These are phyloP conservation scores for Neonectria coccinea DNA, from an alignment of 2,329 filamentous ascomycete genomes.

Conservation along the genomic window DNA sequence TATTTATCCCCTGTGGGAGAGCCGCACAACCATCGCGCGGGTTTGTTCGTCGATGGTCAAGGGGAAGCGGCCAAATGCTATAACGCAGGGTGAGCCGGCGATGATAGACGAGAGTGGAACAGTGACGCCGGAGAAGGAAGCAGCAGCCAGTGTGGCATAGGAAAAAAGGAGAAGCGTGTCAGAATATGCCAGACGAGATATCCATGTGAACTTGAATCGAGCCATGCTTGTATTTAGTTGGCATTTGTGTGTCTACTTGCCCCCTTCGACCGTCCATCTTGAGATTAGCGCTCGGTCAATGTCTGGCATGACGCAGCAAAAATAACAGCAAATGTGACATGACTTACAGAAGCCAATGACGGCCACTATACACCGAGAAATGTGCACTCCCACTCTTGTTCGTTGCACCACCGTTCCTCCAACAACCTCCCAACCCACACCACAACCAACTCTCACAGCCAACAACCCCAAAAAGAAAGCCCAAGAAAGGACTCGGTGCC, in stretches of 20 bases:
- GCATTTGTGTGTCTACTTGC: too few species aligned
- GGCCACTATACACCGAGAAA: too few species aligned
- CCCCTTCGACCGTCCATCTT: too few species aligned
- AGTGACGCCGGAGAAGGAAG: slow-evolving; percentile 25
- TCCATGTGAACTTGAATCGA: too few species aligned
- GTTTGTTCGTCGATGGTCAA: slow-evolving; percentile 26
- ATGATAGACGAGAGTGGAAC: slow-evolving; percentile 22
- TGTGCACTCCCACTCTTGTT: too few species aligned
- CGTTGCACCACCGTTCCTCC: too few species aligned
- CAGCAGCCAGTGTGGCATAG: not conserved
- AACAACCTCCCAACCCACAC: not conserved
- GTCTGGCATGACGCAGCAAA: not conserved
- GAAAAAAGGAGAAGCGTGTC: not conserved
- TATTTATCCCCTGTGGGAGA: slow-evolving; percentile 84
- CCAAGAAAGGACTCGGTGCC: too few species aligned
- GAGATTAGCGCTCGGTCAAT: too few species aligned
- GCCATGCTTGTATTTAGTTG: too few species aligned
- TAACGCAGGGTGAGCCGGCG: slow-evolving; percentile 24
- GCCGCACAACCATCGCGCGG: slow-evolving; percentile 65
- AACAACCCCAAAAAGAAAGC: not conserved
- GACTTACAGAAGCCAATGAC: too few species aligned
- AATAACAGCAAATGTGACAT: too few species aligned
- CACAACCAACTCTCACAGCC: not conserved
- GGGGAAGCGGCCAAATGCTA: slow-evolving; percentile 29
- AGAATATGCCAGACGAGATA: too few species aligned